phyloP scores from a whole-genome alignment of 768 basidiomycete species.

The Amanita inopinata region DNA sequence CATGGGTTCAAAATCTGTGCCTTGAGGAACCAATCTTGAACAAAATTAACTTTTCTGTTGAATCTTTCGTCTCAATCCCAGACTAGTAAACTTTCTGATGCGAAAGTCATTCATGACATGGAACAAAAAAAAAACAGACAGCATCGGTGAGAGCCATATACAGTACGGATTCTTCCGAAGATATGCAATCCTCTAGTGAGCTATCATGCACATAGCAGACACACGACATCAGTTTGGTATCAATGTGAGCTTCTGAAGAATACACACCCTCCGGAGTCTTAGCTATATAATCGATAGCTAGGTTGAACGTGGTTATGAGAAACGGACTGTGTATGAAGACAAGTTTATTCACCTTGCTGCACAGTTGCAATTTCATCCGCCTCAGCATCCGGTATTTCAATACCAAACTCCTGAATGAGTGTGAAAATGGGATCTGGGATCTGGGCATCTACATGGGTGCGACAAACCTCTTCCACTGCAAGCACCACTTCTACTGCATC shows the following conservation, averaged over 20 bases:
- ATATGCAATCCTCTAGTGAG: slow-evolving; percentile 32
- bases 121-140: too few relatives aligned
- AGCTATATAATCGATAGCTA: slow-evolving; percentile 91
- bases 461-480: slow-evolving; percentile 86
- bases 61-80: background rate
- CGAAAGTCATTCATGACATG: too few relatives aligned
- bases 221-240: slow-evolving; percentile 13
- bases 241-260: slow-evolving; percentile 8
- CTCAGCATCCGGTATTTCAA: slow-evolving; percentile 97
- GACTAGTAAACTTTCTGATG: slow-evolving; percentile 12
- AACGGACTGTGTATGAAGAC: slow-evolving; percentile 7
- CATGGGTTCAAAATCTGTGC: background rate
- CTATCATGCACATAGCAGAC: slow-evolving; percentile 23
- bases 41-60: too few relatives aligned
- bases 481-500: slow-evolving; percentile 98
- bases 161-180: slow-evolving; percentile 27
- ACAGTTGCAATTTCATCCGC: slow-evolving; percentile 93
- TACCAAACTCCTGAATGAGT: slow-evolving; percentile 73
- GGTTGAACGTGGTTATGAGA: slow-evolving; percentile 14
- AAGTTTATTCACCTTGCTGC: slow-evolving; percentile 61
- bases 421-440: background rate
- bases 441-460: slow-evolving; percentile 7
- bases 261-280: slow-evolving; percentile 80
- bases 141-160: slow-evolving; percentile 28
- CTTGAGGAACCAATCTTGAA: background rate